Conservation (phyloP, 306 rosid genomes). For the Sindora glabra region DNA sequence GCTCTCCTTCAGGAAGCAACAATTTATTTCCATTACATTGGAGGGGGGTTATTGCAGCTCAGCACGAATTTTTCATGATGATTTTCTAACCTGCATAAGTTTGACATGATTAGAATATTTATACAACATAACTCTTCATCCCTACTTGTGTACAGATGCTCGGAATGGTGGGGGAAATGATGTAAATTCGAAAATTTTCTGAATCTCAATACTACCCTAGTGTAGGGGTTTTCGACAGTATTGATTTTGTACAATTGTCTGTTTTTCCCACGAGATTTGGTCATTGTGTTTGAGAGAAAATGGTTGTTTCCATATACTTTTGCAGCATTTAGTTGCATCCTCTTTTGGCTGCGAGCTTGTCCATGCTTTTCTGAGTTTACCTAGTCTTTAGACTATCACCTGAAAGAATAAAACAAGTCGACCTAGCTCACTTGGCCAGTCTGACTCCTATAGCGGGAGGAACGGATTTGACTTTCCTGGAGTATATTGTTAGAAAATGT, state of each 20-base stretch:
- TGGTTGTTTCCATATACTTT: too few species aligned
- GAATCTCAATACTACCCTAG: conserved; percentile 26
- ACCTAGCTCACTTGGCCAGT: too few species aligned
- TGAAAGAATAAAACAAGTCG: too few species aligned
- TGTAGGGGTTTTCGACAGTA: background rate
- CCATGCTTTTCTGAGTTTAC: too few species aligned
- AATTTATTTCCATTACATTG: background rate
- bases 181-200: conserved; percentile 58
- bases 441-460: too few species aligned
- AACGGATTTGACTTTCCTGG: too few species aligned
- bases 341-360: too few species aligned
- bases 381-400: too few species aligned
- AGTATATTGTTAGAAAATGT: too few species aligned
- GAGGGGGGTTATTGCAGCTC: background rate
- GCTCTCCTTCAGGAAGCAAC: conserved; percentile 7
- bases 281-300: background rate
- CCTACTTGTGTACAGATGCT: conserved; percentile 46
- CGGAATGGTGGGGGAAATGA: conserved; percentile 27
- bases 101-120: conserved; percentile 39
- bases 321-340: too few species aligned
- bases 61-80: conserved; percentile 10
- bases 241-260: conserved; percentile 19
- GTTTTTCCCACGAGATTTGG: background rate
- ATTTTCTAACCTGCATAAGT: conserved; percentile 34
- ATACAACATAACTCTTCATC: conserved; percentile 34